Evolutionary conservation across 129 eudicot species (phyloP).

Genomic region (Helichrysum umbraculigerum): DNA sequence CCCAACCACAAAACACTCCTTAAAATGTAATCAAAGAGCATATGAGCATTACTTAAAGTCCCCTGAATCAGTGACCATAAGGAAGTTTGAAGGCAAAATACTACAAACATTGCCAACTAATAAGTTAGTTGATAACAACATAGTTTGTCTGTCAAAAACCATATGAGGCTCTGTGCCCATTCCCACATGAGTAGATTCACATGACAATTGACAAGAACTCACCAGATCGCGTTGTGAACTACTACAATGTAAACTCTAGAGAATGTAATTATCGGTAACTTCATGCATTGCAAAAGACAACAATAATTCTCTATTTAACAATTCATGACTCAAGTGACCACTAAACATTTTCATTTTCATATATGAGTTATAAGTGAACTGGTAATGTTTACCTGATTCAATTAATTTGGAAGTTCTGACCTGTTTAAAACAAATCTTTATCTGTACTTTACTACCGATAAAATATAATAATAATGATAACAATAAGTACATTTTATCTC

Average conservation of each 20-base stretch:
- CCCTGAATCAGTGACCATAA: not conserved
- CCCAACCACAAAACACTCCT: not conserved
- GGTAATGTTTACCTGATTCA: not conserved
- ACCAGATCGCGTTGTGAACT: not conserved
- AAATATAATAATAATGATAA: not conserved
- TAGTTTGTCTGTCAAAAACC: constrained; percentile 1
- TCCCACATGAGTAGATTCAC: not conserved
- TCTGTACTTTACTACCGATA: not conserved
- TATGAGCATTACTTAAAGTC: not conserved
- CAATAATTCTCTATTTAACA: not conserved
- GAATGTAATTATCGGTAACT: not conserved
- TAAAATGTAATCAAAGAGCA: not conserved
- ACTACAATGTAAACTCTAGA: constrained; percentile 2
- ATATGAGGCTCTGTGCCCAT: not conserved
- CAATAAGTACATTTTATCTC: not conserved
- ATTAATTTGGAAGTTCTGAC: not conserved
- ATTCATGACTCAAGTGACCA: not conserved
- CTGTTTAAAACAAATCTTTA: not conserved
- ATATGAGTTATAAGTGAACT: not conserved
- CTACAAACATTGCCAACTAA: not conserved
- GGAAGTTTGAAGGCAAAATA: not conserved
- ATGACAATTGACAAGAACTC: not conserved
- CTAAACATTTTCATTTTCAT: too few species aligned
- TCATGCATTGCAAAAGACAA: constrained; percentile 3
- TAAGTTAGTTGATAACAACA: not conserved